These are phyloP conservation scores for Backusella mclennaniae DNA, from an alignment of 192 early-diverging fungal species.

Conservation along the genomic window DNA sequence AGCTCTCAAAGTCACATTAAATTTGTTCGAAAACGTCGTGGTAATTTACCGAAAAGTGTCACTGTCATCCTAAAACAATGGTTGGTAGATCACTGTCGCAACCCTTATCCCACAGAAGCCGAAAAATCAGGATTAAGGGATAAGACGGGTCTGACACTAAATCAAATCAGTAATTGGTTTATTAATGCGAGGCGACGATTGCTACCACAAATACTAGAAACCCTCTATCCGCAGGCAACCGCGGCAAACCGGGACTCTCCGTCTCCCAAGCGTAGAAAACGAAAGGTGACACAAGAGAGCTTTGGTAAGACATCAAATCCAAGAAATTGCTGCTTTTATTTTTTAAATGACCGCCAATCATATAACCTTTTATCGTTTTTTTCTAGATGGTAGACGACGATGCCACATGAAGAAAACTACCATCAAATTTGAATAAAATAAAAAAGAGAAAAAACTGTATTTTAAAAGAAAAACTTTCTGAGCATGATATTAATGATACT, in stretches of 20 bases:
- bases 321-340: not conserved
- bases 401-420: not conserved
- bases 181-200: slow-evolving; percentile 67
- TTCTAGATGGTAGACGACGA: not conserved
- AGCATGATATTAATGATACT: not conserved
- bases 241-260: not conserved
- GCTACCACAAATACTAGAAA: slow-evolving; percentile 27
- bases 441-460: not conserved
- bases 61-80: slow-evolving; percentile 59
- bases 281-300: not conserved
- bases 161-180: slow-evolving; percentile 78
- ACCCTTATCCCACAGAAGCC: slow-evolving; percentile 69
- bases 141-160: slow-evolving; percentile 57
- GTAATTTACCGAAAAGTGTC: slow-evolving; percentile 58
- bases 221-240: not conserved
- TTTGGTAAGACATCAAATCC: not conserved
- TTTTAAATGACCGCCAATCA: not conserved
- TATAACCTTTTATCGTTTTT: not conserved
- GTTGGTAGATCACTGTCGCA: slow-evolving; percentile 56
- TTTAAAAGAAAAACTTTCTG: not conserved
- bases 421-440: not conserved
- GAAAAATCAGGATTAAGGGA: slow-evolving; percentile 54
- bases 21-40: slow-evolving; percentile 36
- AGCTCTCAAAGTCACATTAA: not conserved
- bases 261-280: not conserved